Evolutionary conservation across 2,329 filamentous ascomycete species (phyloP).

Genomic region (Beauveria asiatica): DNA sequence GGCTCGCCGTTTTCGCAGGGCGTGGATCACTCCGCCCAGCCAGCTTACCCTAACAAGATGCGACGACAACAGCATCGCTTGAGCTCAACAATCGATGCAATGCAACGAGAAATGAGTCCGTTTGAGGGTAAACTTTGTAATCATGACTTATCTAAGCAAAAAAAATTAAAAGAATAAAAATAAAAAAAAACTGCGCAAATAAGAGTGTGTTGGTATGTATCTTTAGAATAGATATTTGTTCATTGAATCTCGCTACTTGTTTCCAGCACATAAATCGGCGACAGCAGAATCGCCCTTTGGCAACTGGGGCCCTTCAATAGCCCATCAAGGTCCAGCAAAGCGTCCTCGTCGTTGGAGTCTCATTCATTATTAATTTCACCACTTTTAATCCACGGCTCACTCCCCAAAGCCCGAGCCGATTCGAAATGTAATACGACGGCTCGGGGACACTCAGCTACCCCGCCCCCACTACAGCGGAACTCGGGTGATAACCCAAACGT

Average conservation of each 20-base stretch:
- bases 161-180: too few relatives aligned
- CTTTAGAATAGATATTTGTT: neutral
- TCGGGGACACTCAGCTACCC: neutral
- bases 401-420: neutral
- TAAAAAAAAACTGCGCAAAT: neutral
- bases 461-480: neutral
- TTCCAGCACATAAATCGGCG: neutral
- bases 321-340: neutral
- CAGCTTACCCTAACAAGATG: neutral
- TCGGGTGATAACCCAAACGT: neutral
- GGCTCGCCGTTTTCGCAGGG: neutral
- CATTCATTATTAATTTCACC: neutral
- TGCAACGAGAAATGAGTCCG: neutral
- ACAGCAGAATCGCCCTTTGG: neutral
- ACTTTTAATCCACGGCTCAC: neutral
- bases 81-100: neutral
- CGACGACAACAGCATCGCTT: neutral
- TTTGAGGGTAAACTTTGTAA: too few relatives aligned
- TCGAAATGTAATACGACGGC: neutral
- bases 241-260: slow-evolving; percentile 5
- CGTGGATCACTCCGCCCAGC: neutral
- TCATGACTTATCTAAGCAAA: too few relatives aligned
- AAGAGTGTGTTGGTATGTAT: neutral
- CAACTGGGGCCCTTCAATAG: neutral
- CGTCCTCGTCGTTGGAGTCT: neutral